These are phyloP conservation scores for Zoysia japonica DNA, from an alignment of 176 grass and related monocot genomes.

Conservation along the genomic window DNA sequence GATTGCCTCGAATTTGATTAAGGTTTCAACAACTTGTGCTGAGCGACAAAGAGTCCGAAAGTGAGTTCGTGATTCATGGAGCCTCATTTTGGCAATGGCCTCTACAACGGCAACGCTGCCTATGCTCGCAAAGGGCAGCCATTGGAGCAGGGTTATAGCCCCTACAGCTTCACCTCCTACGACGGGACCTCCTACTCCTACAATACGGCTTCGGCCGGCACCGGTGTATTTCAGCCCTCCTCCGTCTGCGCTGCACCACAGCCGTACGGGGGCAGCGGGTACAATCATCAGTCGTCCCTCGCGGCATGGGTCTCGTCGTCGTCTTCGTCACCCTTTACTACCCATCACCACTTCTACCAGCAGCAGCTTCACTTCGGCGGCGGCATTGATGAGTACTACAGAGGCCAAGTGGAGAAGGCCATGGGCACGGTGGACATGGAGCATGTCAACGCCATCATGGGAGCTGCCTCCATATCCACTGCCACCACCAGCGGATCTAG, in stretches of 20 bases:
- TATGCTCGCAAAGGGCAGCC: no score
- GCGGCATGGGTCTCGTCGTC: no score
- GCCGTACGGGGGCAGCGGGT: no score
- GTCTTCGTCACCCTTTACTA: no score
- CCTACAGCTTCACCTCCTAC: no score
- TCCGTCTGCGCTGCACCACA: background rate
- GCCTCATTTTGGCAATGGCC: slow-evolving; percentile 11
- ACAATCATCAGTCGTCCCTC: no score
- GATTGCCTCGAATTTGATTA: no score
- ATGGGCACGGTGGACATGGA: background rate
- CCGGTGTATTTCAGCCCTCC: background rate
- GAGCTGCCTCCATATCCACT: background rate
- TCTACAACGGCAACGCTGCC: background rate
- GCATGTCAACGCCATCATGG: slow-evolving; percentile 8
- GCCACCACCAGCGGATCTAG: background rate
- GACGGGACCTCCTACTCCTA: no score
- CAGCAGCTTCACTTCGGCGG: background rate
- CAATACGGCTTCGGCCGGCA: no score
- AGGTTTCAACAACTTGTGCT: background rate
- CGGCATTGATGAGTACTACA: background rate
- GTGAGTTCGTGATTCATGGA: background rate
- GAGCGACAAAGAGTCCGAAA: background rate
- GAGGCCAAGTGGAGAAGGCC: background rate
- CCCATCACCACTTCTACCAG: background rate
- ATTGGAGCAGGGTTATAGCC: no score